Evolutionary conservation across 768 basidiomycete species (phyloP).

Genomic region (Gloeopeniophorella convolvens): DNA sequence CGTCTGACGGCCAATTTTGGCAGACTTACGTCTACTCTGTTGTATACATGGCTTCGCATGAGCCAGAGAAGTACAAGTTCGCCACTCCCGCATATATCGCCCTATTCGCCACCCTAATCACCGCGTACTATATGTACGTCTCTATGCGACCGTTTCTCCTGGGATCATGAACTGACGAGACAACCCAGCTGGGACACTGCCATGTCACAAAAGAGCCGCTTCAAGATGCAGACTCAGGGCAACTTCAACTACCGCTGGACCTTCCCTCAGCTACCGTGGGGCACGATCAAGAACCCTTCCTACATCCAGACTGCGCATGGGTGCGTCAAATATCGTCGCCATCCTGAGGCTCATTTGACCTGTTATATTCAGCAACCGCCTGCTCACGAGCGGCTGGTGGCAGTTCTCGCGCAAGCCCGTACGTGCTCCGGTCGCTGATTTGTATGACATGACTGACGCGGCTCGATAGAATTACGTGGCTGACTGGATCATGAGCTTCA

Average conservation of each 20-base stretch:
- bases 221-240: constrained; percentile 96
- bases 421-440: constrained; percentile 25
- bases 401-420: constrained; percentile 88
- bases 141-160: background rate
- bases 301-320: constrained; percentile 93
- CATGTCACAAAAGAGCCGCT: constrained; percentile 95
- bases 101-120: constrained; percentile 69
- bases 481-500: constrained; percentile 82
- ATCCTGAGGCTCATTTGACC: too few relatives aligned
- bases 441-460: background rate
- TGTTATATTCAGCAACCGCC: constrained; percentile 76
- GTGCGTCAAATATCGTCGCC: constrained; percentile 30
- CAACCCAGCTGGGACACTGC: constrained; percentile 77
- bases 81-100: constrained; percentile 66
- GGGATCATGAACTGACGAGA: constrained; percentile 1
- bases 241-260: constrained; percentile 79
- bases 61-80: constrained; percentile 83
- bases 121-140: constrained; percentile 80
- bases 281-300: constrained; percentile 76
- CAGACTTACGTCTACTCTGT: constrained; percentile 97
- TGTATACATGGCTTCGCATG: constrained; percentile 95
- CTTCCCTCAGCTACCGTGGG: constrained; percentile 90
- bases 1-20: constrained; percentile 1
- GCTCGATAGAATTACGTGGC: constrained; percentile 78
- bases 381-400: constrained; percentile 95